These are phyloP conservation scores for Cyphellophora attinorum DNA, from an alignment of 2,329 filamentous ascomycete species.

Conservation along the genomic window DNA sequence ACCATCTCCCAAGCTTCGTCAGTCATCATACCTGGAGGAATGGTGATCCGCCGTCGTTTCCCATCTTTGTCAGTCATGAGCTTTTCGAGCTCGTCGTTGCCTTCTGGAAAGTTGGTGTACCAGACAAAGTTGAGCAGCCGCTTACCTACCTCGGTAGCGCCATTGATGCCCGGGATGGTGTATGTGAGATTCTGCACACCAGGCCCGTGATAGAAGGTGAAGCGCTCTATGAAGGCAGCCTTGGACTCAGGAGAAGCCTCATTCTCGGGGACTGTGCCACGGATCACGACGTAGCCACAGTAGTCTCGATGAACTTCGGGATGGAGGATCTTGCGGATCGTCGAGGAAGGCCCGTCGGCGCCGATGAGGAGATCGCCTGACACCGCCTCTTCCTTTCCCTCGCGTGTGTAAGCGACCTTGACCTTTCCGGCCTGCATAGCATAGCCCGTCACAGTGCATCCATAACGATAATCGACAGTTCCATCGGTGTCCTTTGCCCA, in stretches of 20 bases:
- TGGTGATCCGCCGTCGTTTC: conserved; percentile 19
- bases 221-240: conserved; percentile 10
- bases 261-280: conserved; percentile 33
- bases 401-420: conserved; percentile 9
- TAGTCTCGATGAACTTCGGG: conserved; percentile 13
- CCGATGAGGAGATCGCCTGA: conserved; percentile 16
- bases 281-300: conserved; percentile 32
- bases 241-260: conserved; percentile 25
- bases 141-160: conserved; percentile 16
- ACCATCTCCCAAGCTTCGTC: conserved; percentile 21
- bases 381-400: conserved; percentile 7
- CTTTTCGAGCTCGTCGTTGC: conserved; percentile 13
- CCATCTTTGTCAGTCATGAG: conserved; percentile 22
- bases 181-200: conserved; percentile 17
- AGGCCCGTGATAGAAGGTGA: conserved; percentile 12
- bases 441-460: conserved; percentile 12
- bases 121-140: conserved; percentile 22
- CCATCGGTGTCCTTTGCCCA: conserved; percentile 11
- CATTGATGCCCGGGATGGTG: conserved; percentile 21
- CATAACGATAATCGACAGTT: conserved; percentile 11
- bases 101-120: conserved; percentile 18
- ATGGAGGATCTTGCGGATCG: conserved; percentile 14
- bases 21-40: conserved; percentile 21
- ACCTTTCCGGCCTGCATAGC: conserved; percentile 10
- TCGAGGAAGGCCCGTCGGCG: conserved; percentile 17